These are phyloP conservation scores for Rhodotorula babjevae DNA, from an alignment of 768 basidiomycete genomes.

Conservation along the genomic window DNA sequence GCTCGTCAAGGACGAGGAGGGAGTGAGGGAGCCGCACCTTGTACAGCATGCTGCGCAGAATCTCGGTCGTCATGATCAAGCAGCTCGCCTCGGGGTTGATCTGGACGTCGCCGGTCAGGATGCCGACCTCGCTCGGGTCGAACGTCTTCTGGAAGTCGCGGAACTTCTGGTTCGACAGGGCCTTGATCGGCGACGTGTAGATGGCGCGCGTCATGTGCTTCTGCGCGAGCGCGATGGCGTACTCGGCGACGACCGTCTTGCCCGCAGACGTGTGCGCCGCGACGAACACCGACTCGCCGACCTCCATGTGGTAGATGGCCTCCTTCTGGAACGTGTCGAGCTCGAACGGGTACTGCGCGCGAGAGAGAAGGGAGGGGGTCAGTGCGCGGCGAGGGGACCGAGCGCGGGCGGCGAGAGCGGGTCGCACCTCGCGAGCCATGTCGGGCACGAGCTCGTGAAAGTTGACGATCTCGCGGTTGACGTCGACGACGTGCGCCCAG, in stretches of 20 bases:
- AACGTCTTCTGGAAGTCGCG: slow-evolving; percentile 98
- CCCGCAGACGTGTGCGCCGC: slow-evolving; percentile 99
- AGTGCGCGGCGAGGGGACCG: not conserved
- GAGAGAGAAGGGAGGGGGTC: not conserved
- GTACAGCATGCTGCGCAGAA: slow-evolving; percentile 95
- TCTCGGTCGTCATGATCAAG: slow-evolving; percentile 97
- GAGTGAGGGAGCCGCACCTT: slow-evolving; percentile 72
- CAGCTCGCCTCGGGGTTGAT: slow-evolving; percentile 98
- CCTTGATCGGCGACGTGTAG: slow-evolving; percentile 98
- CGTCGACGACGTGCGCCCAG: slow-evolving; percentile 96
- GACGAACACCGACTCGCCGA: slow-evolving; percentile 98
- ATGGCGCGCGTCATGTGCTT: slow-evolving; percentile 99
- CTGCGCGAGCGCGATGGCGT: slow-evolving; percentile 91
- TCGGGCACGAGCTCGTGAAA: slow-evolving; percentile 90
- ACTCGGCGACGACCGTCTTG: slow-evolving; percentile 98
- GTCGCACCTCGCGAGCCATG: slow-evolving; percentile 80
- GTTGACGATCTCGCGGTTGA: slow-evolving; percentile 81
- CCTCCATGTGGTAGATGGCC: slow-evolving; percentile 93
- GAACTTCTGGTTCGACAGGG: slow-evolving; percentile 97
- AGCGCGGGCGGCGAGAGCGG: not conserved
- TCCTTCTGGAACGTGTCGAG: slow-evolving; percentile 98
- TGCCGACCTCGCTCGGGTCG: slow-evolving; percentile 82
- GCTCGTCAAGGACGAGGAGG: not conserved
- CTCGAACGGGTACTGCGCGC: slow-evolving; percentile 86
- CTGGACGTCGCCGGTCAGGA: slow-evolving; percentile 96